Percentiles rank a stretch among this genome's conserved stretches.
phyloP scores from a whole-genome alignment of 2,329 filamentous ascomycete genomes.

The Colletotrichum sp. region DNA sequence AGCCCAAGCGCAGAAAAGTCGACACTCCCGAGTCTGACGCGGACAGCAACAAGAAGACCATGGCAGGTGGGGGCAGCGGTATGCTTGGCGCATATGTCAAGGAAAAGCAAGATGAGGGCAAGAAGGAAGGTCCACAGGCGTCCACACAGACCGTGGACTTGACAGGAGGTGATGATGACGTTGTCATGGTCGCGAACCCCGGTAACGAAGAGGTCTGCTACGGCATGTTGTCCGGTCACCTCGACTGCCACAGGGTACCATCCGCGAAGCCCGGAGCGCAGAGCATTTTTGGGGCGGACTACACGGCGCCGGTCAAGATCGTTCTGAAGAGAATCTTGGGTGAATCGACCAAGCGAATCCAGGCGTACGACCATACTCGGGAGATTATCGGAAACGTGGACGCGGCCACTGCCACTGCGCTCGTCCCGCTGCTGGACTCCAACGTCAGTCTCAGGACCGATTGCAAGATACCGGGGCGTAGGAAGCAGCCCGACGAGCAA shows the following conservation, averaged over 20 bases:
- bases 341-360: slow-evolving; percentile 64
- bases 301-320: slow-evolving; percentile 79
- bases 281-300: slow-evolving; percentile 58
- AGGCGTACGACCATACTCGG: slow-evolving; percentile 74
- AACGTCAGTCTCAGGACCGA: slow-evolving; percentile 70
- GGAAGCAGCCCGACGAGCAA: slow-evolving; percentile 65
- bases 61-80: slow-evolving; percentile 48
- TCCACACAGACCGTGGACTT: slow-evolving; percentile 59
- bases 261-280: slow-evolving; percentile 67
- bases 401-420: slow-evolving; percentile 64
- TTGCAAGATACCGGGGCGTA: slow-evolving; percentile 71
- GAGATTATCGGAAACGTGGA: slow-evolving; percentile 80
- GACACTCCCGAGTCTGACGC: slow-evolving; percentile 46
- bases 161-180: slow-evolving; percentile 65
- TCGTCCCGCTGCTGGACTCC: slow-evolving; percentile 77
- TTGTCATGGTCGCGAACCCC: slow-evolving; percentile 61
- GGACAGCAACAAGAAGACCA: slow-evolving; percentile 41
- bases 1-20: slow-evolving; percentile 70
- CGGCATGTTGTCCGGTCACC: slow-evolving; percentile 72
- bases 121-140: slow-evolving; percentile 26
- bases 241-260: slow-evolving; percentile 73
- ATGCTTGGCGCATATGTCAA: slow-evolving; percentile 71
- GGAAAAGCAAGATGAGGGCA: slow-evolving; percentile 56
- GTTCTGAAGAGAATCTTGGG: slow-evolving; percentile 64
- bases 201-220: slow-evolving; percentile 78